Evolutionary conservation across 441 rosid species (phyloP).

Genomic region (Adansonia madagascariensis): DNA sequence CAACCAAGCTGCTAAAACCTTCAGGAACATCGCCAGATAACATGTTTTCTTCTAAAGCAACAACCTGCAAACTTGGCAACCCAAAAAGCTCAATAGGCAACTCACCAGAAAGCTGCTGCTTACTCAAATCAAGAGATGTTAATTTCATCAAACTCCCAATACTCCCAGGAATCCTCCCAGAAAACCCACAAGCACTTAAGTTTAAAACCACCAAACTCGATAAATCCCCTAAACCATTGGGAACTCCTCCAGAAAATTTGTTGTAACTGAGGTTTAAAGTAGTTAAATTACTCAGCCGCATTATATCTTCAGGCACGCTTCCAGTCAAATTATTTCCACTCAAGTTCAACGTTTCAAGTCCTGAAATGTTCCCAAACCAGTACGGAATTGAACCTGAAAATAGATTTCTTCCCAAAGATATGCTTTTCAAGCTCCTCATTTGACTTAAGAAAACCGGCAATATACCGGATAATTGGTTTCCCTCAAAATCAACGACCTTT

Average conservation of each 20-base stretch:
- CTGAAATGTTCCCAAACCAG: constrained; percentile 47
- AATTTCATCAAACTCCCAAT: constrained; percentile 58
- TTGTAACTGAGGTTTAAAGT: constrained; percentile 60
- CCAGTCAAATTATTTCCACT: constrained; percentile 63
- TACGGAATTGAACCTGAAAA: constrained; percentile 60
- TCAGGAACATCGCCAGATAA: constrained; percentile 60
- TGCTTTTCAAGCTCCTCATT: constrained; percentile 42
- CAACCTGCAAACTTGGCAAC: constrained; percentile 62
- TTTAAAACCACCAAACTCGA: constrained; percentile 57
- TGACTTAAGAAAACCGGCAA: constrained; percentile 53
- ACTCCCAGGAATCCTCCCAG: constrained; percentile 59
- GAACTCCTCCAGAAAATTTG: constrained; percentile 57
- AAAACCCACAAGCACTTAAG: constrained; percentile 68
- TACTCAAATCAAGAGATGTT: constrained; percentile 64
- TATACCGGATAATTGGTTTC: constrained; percentile 58
- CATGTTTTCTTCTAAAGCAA: constrained; percentile 53
- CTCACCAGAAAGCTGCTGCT: constrained; percentile 64
- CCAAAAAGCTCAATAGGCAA: constrained; percentile 73
- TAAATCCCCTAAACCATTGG: constrained; percentile 49
- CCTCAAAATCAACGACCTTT: constrained; percentile 58
- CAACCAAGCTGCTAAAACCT: constrained; percentile 79
- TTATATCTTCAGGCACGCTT: constrained; percentile 52
- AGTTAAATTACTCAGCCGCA: constrained; percentile 54
- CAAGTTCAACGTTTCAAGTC: constrained; percentile 55
- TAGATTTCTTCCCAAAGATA: constrained; percentile 62